These are phyloP conservation scores for Sambucus nigra DNA, from an alignment of 129 eudicot genomes.

Conservation along the genomic window DNA sequence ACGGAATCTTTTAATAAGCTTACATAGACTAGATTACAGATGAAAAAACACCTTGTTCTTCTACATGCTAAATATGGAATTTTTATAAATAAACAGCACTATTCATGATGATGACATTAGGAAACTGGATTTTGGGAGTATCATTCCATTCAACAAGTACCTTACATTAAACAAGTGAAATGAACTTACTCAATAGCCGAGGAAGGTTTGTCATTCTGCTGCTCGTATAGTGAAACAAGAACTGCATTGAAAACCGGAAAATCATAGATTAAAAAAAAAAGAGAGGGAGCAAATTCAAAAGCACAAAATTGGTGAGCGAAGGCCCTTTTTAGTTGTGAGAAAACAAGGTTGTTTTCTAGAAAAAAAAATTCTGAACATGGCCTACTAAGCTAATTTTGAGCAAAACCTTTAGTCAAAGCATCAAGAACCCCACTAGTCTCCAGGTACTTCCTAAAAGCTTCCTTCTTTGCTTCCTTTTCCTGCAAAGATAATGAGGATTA, in stretches of 20 bases:
- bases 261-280: neutral
- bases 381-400: too few species aligned
- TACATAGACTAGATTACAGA: too few species aligned
- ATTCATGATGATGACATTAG: too few species aligned
- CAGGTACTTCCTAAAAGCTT: constrained; percentile 85
- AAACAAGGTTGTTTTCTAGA: too few species aligned
- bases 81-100: neutral
- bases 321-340: too few species aligned
- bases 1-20: too few species aligned
- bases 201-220: constrained; percentile 81
- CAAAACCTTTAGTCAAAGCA: constrained; percentile 81
- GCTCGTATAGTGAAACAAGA: constrained; percentile 94
- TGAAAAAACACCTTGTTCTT: neutral
- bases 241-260: constrained; percentile 26
- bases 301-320: neutral
- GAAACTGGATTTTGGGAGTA: neutral
- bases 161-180: neutral
- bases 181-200: constrained; percentile 83
- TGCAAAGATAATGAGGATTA: constrained; percentile 13
- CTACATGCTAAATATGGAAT: neutral
- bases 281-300: neutral
- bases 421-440: constrained; percentile 90
- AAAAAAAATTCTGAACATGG: too few species aligned
- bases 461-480: constrained; percentile 93
- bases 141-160: neutral